Evolutionary conservation across 1,284 basidiomycete species (phyloP), one percentile per base, ranked within the genome.

Genomic region (Cystobasidium pallidum): DNA sequence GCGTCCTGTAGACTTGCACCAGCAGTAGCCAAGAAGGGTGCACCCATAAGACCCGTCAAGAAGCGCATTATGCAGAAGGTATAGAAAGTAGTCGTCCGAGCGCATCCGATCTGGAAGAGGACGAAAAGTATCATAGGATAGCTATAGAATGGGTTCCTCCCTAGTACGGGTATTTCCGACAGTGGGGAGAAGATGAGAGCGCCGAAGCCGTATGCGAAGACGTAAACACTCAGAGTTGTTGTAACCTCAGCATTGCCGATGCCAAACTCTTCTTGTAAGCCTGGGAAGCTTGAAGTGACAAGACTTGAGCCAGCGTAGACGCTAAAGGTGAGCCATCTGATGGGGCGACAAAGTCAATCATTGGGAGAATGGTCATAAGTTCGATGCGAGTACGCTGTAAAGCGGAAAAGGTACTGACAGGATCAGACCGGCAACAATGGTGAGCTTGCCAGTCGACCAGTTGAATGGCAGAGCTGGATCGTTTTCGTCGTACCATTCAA

Each of bases 1-100:
- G 78, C 72, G 59, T 80, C 79, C 2, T 66, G 74, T 34, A 80
- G 75, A 0, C 66, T 74, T 0, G 79, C 79, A 4, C 79, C 79
- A 3, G 78, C 79, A 0, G 79, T 80, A 1, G 78, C 75, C 2
- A 80, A 72, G 0, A 76, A 76, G 0, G 79, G 79, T 7, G 76
- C 75, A 0, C 78, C 79, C 2, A 78, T 68, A 28, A 79, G 76
- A 0, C 79, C 79, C 17, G 75, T 74, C 2, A 80, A 71, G 36
- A 79, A 78, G 19, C 79, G 76, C 58, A 76, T 73, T 13, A 76
- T 63, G 11, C 52, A 52, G 36, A 74, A 45, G 0, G 59, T 66
- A 24, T 57, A 45, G 36, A 64, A 73, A 6, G 63, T 68, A 0
- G 63, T 52, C 2, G 55, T 47, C 1, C 19, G 11, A 3, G 68